Base-by-base conservation (phyloP, 306 rosid genomes). In the Vigna angularis region DNA sequence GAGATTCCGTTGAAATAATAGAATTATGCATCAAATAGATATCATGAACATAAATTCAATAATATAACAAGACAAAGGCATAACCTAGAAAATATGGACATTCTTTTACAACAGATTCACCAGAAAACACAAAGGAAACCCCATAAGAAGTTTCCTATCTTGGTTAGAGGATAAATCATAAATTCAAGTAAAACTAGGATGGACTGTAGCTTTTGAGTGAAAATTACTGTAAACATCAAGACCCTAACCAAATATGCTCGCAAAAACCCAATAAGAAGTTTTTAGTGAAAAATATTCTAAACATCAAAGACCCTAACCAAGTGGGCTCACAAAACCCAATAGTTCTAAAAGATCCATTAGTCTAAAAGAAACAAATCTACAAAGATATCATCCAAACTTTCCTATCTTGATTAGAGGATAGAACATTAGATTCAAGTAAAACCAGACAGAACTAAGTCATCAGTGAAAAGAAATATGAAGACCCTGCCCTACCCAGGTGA, bases 1-100 rank as follows among this genome's bases (percentile, higher is more conserved):
- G 14, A 13, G 30, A 51, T 53, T 52, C 18, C 8, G 0, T 10
- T 71, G 12, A 52, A 71, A 52, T 36, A 78, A 70, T 51, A 15
- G 70, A 49, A 49, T 20, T 42, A 49, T 49, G 64, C 64, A 50
- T 10, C 70, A 69, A 32, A 34, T 59, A 47, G 28, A 70, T 15
- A 4, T 51, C 64, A 55, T 55, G 68, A 74, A 15, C 14, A 17
- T 30, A 55, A 55, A 36, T 20, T 49, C 34, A 36, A 53, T 34
- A 36, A 24, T 30, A 7, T 72, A 55, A 57, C 44, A 20, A 24
- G 45, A 38, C 0, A 70, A 68, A 16, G 63, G 32, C 15, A 38
- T 9, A 26, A 53, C 13, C 32, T 48, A 38, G 73, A 70, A 59
- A 56, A 67, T 44, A 28, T 44, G 58, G 45, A 32, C 48, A 16